phyloP scores from a whole-genome alignment of 192 early-diverging fungal species.

The Coemansia sp. region DNA sequence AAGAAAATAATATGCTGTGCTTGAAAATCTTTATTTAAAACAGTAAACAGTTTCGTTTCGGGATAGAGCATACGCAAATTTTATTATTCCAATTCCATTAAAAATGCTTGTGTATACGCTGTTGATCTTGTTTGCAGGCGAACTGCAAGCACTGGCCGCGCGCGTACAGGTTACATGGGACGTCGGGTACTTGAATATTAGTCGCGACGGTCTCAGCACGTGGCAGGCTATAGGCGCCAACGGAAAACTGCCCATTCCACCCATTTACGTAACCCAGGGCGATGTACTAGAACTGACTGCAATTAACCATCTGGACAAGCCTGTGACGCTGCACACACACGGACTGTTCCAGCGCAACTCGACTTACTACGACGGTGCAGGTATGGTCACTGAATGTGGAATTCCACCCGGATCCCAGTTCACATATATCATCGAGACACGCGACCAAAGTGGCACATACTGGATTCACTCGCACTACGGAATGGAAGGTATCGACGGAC shows the following conservation, averaged over 20 bases:
- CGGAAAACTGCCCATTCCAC: conserved; percentile 55
- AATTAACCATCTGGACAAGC: conserved; percentile 52
- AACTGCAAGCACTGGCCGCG: background rate
- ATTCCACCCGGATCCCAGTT: conserved; percentile 64
- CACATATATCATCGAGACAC: conserved; percentile 60
- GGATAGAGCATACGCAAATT: background rate
- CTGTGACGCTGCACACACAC: conserved; percentile 68
- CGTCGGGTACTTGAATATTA: conserved; percentile 58
- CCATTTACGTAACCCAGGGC: conserved; percentile 8
- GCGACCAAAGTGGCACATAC: conserved; percentile 64
- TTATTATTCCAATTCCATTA: background rate
- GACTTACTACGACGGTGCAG: conserved; percentile 64
- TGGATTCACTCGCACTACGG: conserved; percentile 73
- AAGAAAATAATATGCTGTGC: too few species aligned
- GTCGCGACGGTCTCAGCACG: conserved; percentile 59
- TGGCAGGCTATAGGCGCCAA: conserved; percentile 64
- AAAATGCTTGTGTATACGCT: background rate
- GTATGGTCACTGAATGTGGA: conserved; percentile 65
- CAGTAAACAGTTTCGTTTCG: too few species aligned
- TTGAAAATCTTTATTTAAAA: too few species aligned
- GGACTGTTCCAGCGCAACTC: conserved; percentile 72
- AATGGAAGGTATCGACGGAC: conserved; percentile 73
- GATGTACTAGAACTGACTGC: conserved; percentile 30
- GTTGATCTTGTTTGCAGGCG: background rate
- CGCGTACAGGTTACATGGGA: conserved; percentile 55